phyloP scores from a whole-genome alignment of 176 grass and related monocot genomes.

The Aechmea fasciata region DNA sequence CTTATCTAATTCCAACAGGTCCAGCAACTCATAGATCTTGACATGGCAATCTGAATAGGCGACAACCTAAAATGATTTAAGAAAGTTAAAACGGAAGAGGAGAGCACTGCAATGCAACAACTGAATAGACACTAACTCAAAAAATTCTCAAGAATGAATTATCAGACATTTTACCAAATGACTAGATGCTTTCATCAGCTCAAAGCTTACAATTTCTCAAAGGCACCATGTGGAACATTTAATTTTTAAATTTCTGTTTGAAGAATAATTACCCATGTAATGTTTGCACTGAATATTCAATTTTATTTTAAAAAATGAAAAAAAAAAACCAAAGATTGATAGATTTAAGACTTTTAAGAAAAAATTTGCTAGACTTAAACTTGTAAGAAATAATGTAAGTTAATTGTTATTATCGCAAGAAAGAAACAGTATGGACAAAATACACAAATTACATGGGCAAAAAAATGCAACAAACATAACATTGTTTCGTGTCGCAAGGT shows the following conservation, averaged over 20 bases:
- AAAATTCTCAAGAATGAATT: slow-evolving; percentile 10
- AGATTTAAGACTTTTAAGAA: no score
- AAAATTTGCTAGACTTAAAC: no score
- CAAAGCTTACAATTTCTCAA: background rate
- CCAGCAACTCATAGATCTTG: slow-evolving; percentile 77
- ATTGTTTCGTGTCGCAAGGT: no score
- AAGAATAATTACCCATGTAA: no score
- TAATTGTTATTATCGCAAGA: background rate
- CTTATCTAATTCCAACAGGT: slow-evolving; percentile 81
- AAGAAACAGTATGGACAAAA: background rate
- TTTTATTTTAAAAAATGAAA: no score
- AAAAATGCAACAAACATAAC: background rate
- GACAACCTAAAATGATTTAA: slow-evolving; percentile 43
- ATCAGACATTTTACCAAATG: slow-evolving; percentile 3
- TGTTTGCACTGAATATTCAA: no score
- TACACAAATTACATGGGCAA: background rate
- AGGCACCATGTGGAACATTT: background rate
- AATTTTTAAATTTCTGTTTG: background rate
- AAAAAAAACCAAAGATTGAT: no score
- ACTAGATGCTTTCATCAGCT: background rate
- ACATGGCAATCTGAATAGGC: slow-evolving; percentile 89
- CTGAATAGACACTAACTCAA: slow-evolving; percentile 5
- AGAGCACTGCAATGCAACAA: slow-evolving; percentile 14
- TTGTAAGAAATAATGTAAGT: no score
- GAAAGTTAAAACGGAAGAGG: slow-evolving; percentile 19